phyloP scores from a whole-genome alignment of 495 filamentous ascomycete species.

The Penicillium alfredii region DNA sequence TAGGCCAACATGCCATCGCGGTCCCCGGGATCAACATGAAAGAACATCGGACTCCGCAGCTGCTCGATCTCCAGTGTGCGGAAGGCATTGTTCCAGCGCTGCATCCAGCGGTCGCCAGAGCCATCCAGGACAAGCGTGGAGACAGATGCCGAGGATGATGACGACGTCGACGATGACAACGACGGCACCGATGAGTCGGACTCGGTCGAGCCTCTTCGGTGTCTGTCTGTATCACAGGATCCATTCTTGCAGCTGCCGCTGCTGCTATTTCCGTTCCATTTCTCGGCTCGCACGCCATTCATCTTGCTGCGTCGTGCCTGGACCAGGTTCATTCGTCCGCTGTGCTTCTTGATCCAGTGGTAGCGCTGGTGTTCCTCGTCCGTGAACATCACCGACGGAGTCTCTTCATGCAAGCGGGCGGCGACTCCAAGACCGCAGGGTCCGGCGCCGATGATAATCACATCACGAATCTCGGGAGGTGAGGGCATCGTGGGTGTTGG shows the following conservation, averaged over 20 bases:
- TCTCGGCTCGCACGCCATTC: slow-evolving; percentile 26
- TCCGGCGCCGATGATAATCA: slow-evolving; percentile 58
- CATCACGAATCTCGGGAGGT: slow-evolving; percentile 42
- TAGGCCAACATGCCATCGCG: slow-evolving; percentile 58
- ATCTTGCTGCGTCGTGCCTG: slow-evolving; percentile 24
- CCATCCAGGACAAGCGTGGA: slow-evolving; percentile 48
- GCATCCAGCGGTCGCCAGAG: slow-evolving; percentile 48
- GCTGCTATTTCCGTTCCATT: slow-evolving; percentile 21
- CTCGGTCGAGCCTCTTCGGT: slow-evolving; percentile 20
- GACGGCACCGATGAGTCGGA: slow-evolving; percentile 24
- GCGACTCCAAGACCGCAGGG: slow-evolving; percentile 58
- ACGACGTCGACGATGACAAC: slow-evolving; percentile 23
- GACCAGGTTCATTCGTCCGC: slow-evolving; percentile 39
- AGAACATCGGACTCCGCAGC: slow-evolving; percentile 62
- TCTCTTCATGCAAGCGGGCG: slow-evolving; percentile 52
- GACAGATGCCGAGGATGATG: slow-evolving; percentile 20
- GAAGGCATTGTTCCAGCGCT: slow-evolving; percentile 52
- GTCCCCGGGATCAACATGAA: slow-evolving; percentile 59
- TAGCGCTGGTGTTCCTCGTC: slow-evolving; percentile 61
- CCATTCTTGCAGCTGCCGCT: slow-evolving; percentile 16
- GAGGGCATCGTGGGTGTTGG: not conserved
- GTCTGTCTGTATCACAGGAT: slow-evolving; percentile 10
- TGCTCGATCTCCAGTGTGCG: slow-evolving; percentile 51
- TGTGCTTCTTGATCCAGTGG: slow-evolving; percentile 56
- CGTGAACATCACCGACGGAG: slow-evolving; percentile 59